Evolutionary conservation across 1,139 yeast species (phyloP).

Genomic region (Yamadazyma sp.): DNA sequence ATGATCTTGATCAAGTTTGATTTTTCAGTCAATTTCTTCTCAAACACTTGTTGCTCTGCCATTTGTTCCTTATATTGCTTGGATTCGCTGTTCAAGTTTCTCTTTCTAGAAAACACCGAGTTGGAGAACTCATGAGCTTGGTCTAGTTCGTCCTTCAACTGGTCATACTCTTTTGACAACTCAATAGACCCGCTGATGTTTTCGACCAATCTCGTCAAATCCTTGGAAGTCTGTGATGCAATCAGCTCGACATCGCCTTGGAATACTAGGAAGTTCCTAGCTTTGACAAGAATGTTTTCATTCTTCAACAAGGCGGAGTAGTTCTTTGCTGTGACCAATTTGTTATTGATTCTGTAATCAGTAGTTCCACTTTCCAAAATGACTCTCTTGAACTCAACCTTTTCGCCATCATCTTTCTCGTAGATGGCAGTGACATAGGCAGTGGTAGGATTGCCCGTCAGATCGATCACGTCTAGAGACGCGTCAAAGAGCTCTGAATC

Average conservation of each 20-base stretch:
- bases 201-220: constrained; percentile 74
- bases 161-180: constrained; percentile 65
- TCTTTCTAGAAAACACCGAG: constrained; percentile 66
- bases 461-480: constrained; percentile 18
- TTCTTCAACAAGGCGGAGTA: constrained; percentile 66
- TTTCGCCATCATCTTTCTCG: constrained; percentile 58
- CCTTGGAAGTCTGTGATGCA: constrained; percentile 83
- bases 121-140: constrained; percentile 65
- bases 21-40: constrained; percentile 52
- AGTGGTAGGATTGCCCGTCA: constrained; percentile 43
- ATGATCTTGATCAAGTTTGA: constrained; percentile 46
- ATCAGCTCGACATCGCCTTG: constrained; percentile 97
- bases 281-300: constrained; percentile 87
- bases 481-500: constrained; percentile 15
- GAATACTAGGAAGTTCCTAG: constrained; percentile 88
- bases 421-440: constrained; percentile 87
- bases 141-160: constrained; percentile 63
- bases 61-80: constrained; percentile 79
- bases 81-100: constrained; percentile 73
- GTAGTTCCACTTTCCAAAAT: constrained; percentile 61
- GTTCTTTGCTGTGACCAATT: constrained; percentile 59
- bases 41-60: constrained; percentile 69
- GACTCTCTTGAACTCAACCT: constrained; percentile 52
- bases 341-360: constrained; percentile 67
- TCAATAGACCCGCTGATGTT: constrained; percentile 81